These are phyloP conservation scores for Pythium dissimile DNA, from an alignment of 352 stramenopile species.

Conservation along the genomic window DNA sequence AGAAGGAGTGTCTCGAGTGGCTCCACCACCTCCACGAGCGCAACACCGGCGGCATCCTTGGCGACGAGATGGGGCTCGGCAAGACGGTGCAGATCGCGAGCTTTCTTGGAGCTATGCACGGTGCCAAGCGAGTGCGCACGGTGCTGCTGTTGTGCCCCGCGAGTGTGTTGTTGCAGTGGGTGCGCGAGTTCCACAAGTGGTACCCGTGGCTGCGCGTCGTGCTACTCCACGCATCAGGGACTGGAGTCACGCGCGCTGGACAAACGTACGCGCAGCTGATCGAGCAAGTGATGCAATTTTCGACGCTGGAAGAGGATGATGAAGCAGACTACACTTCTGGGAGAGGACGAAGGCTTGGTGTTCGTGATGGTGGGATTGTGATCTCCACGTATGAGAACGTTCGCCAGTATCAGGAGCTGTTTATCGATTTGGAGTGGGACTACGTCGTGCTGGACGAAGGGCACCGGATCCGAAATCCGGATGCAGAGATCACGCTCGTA, in stretches of 20 bases:
- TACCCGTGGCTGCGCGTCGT: slow-evolving; percentile 85
- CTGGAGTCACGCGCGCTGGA: slow-evolving; percentile 39
- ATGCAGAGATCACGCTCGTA: slow-evolving; percentile 94
- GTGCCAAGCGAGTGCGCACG: slow-evolving; percentile 44
- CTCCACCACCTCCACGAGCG: slow-evolving; percentile 95
- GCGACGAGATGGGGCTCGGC: slow-evolving; percentile 95
- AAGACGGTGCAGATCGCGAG: slow-evolving; percentile 94
- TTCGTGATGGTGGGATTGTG: slow-evolving; percentile 77
- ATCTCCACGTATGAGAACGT: slow-evolving; percentile 98
- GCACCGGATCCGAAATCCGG: slow-evolving; percentile 98
- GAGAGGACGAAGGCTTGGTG: slow-evolving; percentile 12
- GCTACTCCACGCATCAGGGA: slow-evolving; percentile 87
- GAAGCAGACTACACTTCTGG: slow-evolving; percentile 16
- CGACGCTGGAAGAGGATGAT: slow-evolving; percentile 1
- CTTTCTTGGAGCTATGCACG: slow-evolving; percentile 79
- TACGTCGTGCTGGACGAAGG: slow-evolving; percentile 99
- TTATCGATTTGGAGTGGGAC: slow-evolving; percentile 92
- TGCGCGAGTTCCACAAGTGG: slow-evolving; percentile 94
- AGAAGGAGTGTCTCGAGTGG: slow-evolving; percentile 95
- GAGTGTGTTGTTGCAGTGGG: slow-evolving; percentile 95
- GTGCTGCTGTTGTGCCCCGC: slow-evolving; percentile 94
- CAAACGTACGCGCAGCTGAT: slow-evolving; percentile 57
- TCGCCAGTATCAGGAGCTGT: slow-evolving; percentile 86
- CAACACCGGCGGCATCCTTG: slow-evolving; percentile 96
- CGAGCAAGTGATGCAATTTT: slow-evolving; percentile 43